phyloP scores from a whole-genome alignment of 139 green algal species.

The Asterochloris sp. region DNA sequence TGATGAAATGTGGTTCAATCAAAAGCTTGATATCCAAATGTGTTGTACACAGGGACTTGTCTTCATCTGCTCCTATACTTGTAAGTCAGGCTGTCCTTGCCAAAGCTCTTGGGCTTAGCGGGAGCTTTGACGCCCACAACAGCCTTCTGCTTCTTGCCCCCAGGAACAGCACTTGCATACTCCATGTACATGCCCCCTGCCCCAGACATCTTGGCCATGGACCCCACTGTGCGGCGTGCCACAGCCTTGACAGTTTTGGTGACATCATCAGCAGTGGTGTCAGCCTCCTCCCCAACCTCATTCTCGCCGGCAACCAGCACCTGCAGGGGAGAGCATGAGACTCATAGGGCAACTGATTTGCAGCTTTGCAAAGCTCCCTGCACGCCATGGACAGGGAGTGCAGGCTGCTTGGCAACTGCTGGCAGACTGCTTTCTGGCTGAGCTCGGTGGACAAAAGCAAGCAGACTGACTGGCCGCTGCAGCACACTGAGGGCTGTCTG shows the following conservation, averaged over 20 bases:
- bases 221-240: constrained; percentile 52
- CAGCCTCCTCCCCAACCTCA: constrained; percentile 62
- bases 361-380: too few relatives aligned
- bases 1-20: too few relatives aligned
- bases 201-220: constrained; percentile 74
- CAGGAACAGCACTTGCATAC: constrained; percentile 6
- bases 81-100: constrained; percentile 16
- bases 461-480: too few relatives aligned
- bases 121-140: background rate
- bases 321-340: background rate
- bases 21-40: too few relatives aligned
- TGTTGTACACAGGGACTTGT: too few relatives aligned
- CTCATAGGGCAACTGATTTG: too few relatives aligned
- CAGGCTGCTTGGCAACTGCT: too few relatives aligned
- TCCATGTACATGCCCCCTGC: constrained; percentile 66
- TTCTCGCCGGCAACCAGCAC: constrained; percentile 68
- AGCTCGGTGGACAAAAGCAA: too few relatives aligned
- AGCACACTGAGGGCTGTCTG: too few relatives aligned
- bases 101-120: background rate
- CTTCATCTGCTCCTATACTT: constrained; percentile 1
- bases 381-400: too few relatives aligned
- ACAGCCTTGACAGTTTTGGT: constrained; percentile 13
- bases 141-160: background rate
- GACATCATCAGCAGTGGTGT: constrained; percentile 43
- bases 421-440: too few relatives aligned